Evolutionary conservation across 2,329 filamentous ascomycete genomes (phyloP), one percentile per base, ranked within the genome.

Genomic region (Alternaria alternata): DNA sequence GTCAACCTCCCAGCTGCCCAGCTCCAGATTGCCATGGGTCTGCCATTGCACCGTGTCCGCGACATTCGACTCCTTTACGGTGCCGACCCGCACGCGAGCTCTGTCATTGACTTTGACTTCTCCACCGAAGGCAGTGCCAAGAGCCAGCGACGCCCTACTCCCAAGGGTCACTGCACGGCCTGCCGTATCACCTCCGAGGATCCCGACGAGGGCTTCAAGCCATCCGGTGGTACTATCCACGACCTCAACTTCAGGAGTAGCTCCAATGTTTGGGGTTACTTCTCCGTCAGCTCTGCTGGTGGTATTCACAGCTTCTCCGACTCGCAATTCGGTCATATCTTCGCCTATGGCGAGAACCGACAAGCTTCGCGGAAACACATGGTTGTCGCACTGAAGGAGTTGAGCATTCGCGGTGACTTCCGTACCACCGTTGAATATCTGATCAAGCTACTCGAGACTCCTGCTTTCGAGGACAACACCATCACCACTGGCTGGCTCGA

Each of bases 211-310:
- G 95, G 95, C 54, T 99, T 99, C 89, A 99, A 99, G 87, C 95
- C 95, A 59, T 99, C 95, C 46, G 96, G 94, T 75, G 95, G 95
- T 88, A 96, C 94, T 54, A 96, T 99, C 88, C 95, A 98, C 84
- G 95, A 99, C 77, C 85, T 99, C 76, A 99, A 99, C 86, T 99
- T 99, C 88, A 89, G 95, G 77, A 96, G 91, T 84, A 97, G 93
- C 79, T 98, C 95, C 65, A 99, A 99, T 71, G 95, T 98, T 57
- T 99, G 95, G 95, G 95, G 95, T 86, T 99, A 99, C 83, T 99
- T 99, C 88, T 99, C 95, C 54, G 95, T 99, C 79, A 92, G 94
- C 83, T 95, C 94, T 9, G 90, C 93, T 57, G 94, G 94, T 83
- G 94, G 94, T 81, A 99, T 99, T 68, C 95, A 99, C 88, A 97